phyloP scores from a whole-genome alignment of 768 basidiomycete genomes.

The Lactifluus echinatus region DNA sequence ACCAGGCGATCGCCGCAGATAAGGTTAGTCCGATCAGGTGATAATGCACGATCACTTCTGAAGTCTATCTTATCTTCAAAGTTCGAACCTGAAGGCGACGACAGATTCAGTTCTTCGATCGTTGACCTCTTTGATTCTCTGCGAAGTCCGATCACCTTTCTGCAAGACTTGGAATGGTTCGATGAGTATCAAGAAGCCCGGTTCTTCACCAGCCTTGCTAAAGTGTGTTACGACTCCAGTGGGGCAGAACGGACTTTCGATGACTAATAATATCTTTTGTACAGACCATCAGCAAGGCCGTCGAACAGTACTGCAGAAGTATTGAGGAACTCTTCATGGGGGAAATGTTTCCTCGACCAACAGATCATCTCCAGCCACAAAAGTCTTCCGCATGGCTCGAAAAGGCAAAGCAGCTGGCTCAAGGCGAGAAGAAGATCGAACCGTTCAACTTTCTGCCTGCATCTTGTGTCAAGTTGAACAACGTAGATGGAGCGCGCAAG shows the following conservation, averaged over 20 bases:
- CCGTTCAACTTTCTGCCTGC: constrained; percentile 92
- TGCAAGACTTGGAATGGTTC: constrained; percentile 87
- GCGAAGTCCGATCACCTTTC: constrained; percentile 79
- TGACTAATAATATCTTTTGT: not conserved
- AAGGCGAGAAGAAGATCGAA: constrained; percentile 85
- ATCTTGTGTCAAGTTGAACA: constrained; percentile 96
- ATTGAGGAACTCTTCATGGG: constrained; percentile 85
- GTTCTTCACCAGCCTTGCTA: constrained; percentile 83
- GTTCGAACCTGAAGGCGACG: constrained; percentile 70
- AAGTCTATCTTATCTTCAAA: constrained; percentile 25
- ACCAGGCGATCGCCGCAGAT: constrained; percentile 73
- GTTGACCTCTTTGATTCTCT: constrained; percentile 94
- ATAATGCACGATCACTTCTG: not conserved
- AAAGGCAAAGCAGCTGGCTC: constrained; percentile 70
- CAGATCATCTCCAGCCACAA: constrained; percentile 72
- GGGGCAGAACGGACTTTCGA: too few species aligned
- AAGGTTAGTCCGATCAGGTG: constrained; percentile 38
- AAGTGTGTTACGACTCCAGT: constrained; percentile 42
- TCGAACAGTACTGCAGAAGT: constrained; percentile 85
- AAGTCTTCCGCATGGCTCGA: constrained; percentile 87
- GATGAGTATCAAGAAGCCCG: constrained; percentile 82
- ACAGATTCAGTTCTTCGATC: constrained; percentile 94
- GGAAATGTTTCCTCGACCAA: constrained; percentile 89
- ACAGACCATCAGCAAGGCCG: constrained; percentile 83
- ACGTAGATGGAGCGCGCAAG: constrained; percentile 85